Conservation (phyloP, 345 rosid species). For the Mallotus nudiflorus region DNA sequence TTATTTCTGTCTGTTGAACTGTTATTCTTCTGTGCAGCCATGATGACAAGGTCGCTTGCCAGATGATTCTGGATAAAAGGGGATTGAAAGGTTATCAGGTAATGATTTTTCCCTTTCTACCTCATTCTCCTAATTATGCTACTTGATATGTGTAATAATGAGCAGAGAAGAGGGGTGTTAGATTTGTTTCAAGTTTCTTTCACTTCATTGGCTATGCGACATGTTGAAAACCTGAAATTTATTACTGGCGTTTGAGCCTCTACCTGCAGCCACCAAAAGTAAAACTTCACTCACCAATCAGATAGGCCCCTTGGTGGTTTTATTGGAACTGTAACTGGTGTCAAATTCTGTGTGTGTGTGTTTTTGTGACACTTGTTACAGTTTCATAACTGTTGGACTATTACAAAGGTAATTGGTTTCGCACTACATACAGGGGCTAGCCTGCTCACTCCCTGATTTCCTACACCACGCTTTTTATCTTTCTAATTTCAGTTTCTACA, state of each 20-base stretch:
- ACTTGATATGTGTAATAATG: not conserved
- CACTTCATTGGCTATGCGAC: not conserved
- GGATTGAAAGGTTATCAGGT: slow-evolving; percentile 98
- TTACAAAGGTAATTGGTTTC: not conserved
- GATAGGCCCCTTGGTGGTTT: not conserved
- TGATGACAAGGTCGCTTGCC: slow-evolving; percentile 93
- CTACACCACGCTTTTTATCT: not conserved
- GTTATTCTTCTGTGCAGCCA: slow-evolving; percentile 44
- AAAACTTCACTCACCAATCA: not conserved
- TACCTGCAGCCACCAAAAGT: not conserved
- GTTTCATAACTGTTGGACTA: not conserved
- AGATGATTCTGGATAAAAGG: slow-evolving; percentile 86
- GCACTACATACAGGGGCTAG: not conserved
- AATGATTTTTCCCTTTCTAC: slow-evolving; percentile 24
- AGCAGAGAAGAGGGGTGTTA: not conserved
- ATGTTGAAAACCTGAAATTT: not conserved
- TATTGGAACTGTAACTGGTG: not conserved
- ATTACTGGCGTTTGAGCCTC: not conserved
- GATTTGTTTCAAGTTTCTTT: slow-evolving; percentile 8
- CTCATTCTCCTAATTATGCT: slow-evolving; percentile 10
- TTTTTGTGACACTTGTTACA: no score
- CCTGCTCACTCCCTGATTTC: not conserved
- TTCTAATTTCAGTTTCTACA: not conserved
- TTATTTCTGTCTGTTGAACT: slow-evolving; percentile 11
- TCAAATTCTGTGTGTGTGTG: not conserved